phyloP scores from a whole-genome alignment of 148 eudicot genomes.

The Diospyros kaki region DNA sequence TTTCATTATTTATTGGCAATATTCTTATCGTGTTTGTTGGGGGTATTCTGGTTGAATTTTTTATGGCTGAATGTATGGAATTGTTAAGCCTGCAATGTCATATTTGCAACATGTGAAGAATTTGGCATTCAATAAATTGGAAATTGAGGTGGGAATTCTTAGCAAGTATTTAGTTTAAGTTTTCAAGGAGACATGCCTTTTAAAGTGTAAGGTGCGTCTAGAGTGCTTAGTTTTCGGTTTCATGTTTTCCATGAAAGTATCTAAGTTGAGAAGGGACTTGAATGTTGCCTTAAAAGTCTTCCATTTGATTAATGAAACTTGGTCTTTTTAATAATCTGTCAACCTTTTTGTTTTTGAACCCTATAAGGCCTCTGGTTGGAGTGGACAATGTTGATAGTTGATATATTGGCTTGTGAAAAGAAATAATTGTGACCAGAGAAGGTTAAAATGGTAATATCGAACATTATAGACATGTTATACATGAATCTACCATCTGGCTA shows the following conservation, averaged over 20 bases:
- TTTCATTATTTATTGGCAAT: neutral
- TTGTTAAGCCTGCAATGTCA: neutral
- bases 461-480: neutral
- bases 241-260: too few species aligned
- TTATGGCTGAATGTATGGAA: neutral
- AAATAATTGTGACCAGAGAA: neutral
- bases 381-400: neutral
- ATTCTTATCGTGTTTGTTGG: neutral
- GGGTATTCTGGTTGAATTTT: neutral
- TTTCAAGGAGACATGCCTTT: neutral
- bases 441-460: neutral
- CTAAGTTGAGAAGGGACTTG: too few species aligned
- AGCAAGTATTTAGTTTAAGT: neutral
- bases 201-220: too few species aligned
- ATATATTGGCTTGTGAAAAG: neutral
- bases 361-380: neutral
- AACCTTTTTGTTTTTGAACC: too few species aligned
- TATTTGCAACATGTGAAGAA: neutral
- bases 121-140: neutral
- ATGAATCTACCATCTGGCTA: neutral
- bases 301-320: too few species aligned
- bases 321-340: too few species aligned
- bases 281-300: too few species aligned
- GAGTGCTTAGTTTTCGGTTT: too few species aligned
- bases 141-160: neutral